Base-by-base conservation (phyloP, 2,329 filamentous ascomycete genomes). In the Hirsutella minnesotensis region DNA sequence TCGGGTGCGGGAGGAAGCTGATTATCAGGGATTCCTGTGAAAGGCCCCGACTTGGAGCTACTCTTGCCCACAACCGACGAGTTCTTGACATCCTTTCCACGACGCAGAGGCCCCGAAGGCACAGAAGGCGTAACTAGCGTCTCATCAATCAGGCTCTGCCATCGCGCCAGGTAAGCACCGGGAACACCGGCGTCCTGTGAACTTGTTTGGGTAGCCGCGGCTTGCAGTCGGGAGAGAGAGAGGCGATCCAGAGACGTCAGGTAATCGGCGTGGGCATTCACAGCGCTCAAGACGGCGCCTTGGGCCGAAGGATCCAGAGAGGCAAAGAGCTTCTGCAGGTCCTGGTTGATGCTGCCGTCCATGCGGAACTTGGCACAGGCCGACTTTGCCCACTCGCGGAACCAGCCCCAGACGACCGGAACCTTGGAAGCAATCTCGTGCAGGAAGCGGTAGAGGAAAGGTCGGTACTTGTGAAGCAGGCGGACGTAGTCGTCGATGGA, bases 401-500 rank as follows among this genome's bases (percentile, higher is more conserved):
- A 81, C 46, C 74, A 72, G 4, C 70, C 66, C 43, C 73, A 72
- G 4, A 87, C 65, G 1, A 81, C 77, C 0, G 81, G 79, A 27
- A 82, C 84, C 27, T 81, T 80, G 48, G 73, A 75, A 4, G 75
- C 75, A 9, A 86, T 67, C 42, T 83, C 76, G 49, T 88, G 83
- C 3, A 88, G 56, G 66, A 84, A 89, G 41, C 72, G 76, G 62
- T 86, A 86, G 38, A 77, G 62, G 3, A 79, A 68, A 1, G 67
- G 65, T 31, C 77, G 72, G 52, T 89, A 81, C 42, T 75, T 75
- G 48, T 73, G 72, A 13, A 89, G 62, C 1, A 90, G 61, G 13
- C 70, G 61, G 9, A 87, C 79, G 48, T 81, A 90, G 52, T 89
- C 83, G 48, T 84, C 77, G 1, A 88, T 81, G 0, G 73, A 78